Base-by-base conservation (phyloP, 768 basidiomycete species). In the Chalciporus piperatus region DNA sequence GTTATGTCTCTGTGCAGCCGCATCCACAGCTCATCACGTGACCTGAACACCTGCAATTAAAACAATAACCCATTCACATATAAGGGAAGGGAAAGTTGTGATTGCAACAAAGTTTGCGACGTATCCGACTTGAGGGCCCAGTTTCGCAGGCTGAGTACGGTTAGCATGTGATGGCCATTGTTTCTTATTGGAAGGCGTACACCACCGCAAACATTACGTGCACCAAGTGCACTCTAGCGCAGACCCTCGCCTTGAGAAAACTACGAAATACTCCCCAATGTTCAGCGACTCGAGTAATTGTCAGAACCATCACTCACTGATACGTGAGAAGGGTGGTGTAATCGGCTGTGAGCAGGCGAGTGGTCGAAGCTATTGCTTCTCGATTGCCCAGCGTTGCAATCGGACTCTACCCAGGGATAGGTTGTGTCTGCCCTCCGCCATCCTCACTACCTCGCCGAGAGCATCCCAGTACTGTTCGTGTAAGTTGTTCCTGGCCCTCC, bases 401-500 rank as follows among this genome's bases (percentile, higher is more conserved):
- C 49, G 33, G 44, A 79, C 62, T 59, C 79, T 75, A 33, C 83
- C 84, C 48, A 85, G 65, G 5, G 70, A 74, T 44, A 87, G 47
- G 17, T 65, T 62, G 42, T 78, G 72, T 58, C 75, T 73, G 12
- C 76, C 81, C 61, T 87, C 85, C 19, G 82, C 83, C 75, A 87
- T 75, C 50, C 70, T 72, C 37, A 83, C 72, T 1, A 78, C 75
- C 59, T 84, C 77, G 20, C 77, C 75, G 2, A 86, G 59, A 25
- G 77, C 73, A 28, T 72, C 71, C 74, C 76, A 77, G 3, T 72
- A 74, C 20, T 64, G 67, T 13, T 68, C 68, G 16, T 72, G 69
- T 27, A 77, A 57, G 3, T 63, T 58, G 45, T 61, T 63, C 50
- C 52, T 57, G 48, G 56, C 56, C 40, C 61, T 59, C 35, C 51